Percentiles rank a stretch among this genome's conserved stretches.
These are phyloP conservation scores for Trifolium fragiferum DNA, from an alignment of 306 rosid species.

Conservation along the genomic window DNA sequence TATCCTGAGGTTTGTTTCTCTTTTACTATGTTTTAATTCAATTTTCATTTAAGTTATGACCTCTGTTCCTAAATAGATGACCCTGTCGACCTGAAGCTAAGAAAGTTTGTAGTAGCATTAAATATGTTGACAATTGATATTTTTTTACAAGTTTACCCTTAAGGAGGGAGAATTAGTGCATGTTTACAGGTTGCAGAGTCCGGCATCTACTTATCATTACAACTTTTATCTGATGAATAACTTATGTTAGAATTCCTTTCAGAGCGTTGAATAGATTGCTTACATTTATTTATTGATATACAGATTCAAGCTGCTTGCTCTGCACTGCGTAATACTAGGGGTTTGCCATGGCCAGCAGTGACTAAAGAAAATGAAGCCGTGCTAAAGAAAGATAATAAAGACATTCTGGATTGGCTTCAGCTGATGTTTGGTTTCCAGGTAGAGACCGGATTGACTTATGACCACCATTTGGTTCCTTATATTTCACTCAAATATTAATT, in stretches of 20 bases:
- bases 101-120: background rate
- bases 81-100: constrained; percentile 4
- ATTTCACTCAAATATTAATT: constrained; percentile 28
- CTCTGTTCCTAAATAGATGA: background rate
- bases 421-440: constrained; percentile 97
- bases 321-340: constrained; percentile 87
- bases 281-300: background rate
- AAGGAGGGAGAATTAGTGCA: background rate
- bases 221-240: constrained; percentile 30
- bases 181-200: background rate
- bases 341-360: constrained; percentile 83
- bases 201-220: background rate
- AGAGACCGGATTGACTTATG: constrained; percentile 34
- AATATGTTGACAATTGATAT: background rate
- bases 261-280: constrained; percentile 18
- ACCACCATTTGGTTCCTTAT: constrained; percentile 34
- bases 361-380: background rate
- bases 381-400: constrained; percentile 66
- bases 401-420: constrained; percentile 96
- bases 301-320: constrained; percentile 80
- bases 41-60: constrained; percentile 35
- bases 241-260: constrained; percentile 9
- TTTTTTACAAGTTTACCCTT: background rate
- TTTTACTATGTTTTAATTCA: constrained; percentile 3
- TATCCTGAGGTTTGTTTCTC: constrained; percentile 79